Evolutionary conservation across 2,329 filamentous ascomycete genomes (phyloP).

Genomic region (Sporothrix variecibatus): DNA sequence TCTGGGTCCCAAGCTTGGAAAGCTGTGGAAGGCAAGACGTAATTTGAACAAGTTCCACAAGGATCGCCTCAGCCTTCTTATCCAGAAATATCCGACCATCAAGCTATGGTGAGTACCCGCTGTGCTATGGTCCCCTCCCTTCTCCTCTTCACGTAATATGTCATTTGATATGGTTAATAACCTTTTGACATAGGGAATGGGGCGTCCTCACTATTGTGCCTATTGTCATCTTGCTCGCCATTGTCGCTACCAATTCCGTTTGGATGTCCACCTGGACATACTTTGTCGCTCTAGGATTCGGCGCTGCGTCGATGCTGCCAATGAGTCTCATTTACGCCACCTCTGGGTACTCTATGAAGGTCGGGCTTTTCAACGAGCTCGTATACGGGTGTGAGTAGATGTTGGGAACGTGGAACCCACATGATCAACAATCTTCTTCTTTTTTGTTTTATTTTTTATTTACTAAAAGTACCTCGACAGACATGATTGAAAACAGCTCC

Average conservation of each 20-base stretch:
- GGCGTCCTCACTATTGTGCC: slow-evolving; percentile 17
- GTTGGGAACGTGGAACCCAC: background rate
- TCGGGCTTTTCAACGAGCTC: slow-evolving; percentile 31
- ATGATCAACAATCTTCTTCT: background rate
- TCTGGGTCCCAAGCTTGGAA: background rate
- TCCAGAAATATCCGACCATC: slow-evolving; percentile 12
- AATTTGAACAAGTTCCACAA: background rate
- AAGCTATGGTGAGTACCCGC: background rate
- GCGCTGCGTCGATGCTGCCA: slow-evolving; percentile 31
- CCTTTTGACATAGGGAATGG: slow-evolving; percentile 4
- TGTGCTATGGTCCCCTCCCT: too few relatives aligned
- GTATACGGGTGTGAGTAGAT: slow-evolving; percentile 29
- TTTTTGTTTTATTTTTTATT: background rate
- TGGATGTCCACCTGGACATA: slow-evolving; percentile 33
- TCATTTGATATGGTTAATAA: background rate
- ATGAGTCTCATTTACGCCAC: slow-evolving; percentile 32
- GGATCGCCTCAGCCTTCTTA: background rate
- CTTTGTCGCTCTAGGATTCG: slow-evolving; percentile 31
- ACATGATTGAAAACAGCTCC: slow-evolving; percentile 29
- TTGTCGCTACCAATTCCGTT: slow-evolving; percentile 29
- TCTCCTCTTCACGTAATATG: background rate
- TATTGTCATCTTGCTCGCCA: slow-evolving; percentile 28
- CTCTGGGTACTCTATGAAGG: slow-evolving; percentile 31
- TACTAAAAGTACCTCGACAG: slow-evolving; percentile 12
- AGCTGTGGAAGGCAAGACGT: background rate